A percentile compares a stretch with the other conserved stretches of the same genome.
Conservation (phyloP, 164 flowering plant genomes). For the Vitis rotundifolia region DNA sequence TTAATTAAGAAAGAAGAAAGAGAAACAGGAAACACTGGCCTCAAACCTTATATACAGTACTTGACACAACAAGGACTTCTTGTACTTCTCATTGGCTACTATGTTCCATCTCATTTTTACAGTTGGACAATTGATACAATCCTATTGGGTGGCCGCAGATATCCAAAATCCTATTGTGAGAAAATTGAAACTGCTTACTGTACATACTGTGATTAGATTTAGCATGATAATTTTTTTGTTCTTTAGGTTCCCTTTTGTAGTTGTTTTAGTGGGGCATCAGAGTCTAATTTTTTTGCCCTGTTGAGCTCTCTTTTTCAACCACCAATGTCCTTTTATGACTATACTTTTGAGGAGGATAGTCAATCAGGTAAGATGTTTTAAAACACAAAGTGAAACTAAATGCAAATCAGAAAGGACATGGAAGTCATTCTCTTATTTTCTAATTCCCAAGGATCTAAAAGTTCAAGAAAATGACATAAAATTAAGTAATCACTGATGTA, state of each 20-base stretch:
- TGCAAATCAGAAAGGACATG: too few species aligned
- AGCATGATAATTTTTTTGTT: conserved; percentile 21
- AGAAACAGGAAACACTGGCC: too few species aligned
- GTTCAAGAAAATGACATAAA: too few species aligned
- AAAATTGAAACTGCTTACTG: conserved; percentile 33
- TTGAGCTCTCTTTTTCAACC: conserved; percentile 44
- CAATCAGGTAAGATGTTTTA: too few species aligned
- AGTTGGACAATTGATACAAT: conserved; percentile 48
- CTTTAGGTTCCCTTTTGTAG: conserved; percentile 19
- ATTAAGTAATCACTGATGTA: too few species aligned
- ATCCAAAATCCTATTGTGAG: conserved; percentile 43
- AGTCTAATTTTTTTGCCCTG: conserved; percentile 24
- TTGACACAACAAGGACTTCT: conserved; percentile 55
- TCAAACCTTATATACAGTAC: too few species aligned
- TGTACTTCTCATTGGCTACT: conserved; percentile 43
- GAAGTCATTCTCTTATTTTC: too few species aligned
- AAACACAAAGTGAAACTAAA: too few species aligned
- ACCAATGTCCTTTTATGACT: too few species aligned
- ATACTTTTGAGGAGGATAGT: too few species aligned
- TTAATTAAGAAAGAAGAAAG: too few species aligned
- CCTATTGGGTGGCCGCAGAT: conserved; percentile 75
- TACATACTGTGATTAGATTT: conserved; percentile 50
- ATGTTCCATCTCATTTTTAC: conserved; percentile 40
- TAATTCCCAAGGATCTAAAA: too few species aligned
- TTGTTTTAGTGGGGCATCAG: conserved; percentile 24